Percentiles rank a stretch among this genome's conserved stretches.
These are phyloP conservation scores for Globisporangium paroecandrum DNA, from an alignment of 352 stramenopile species.

Conservation along the genomic window DNA sequence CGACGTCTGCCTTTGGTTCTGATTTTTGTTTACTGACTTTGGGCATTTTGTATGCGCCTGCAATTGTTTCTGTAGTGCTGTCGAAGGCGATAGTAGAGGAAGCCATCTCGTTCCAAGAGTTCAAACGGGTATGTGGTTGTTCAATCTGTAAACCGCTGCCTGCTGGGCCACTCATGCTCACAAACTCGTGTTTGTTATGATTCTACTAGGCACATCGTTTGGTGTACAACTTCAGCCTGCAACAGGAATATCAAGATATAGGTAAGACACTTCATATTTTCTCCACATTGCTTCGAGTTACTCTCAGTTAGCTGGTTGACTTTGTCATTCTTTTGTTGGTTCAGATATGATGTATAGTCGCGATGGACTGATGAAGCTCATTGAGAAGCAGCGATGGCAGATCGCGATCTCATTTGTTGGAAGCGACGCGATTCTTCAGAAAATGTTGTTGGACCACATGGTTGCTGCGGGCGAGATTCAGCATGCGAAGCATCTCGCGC, in stretches of 20 bases:
- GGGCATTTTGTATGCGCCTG: background rate
- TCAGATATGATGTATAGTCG: slow-evolving; percentile 58
- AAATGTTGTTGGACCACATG: slow-evolving; percentile 44
- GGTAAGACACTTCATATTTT: slow-evolving; percentile 8
- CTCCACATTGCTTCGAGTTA: background rate
- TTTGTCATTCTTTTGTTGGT: background rate
- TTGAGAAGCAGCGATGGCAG: slow-evolving; percentile 60
- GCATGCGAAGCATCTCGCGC: slow-evolving; percentile 28
- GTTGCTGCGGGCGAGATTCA: slow-evolving; percentile 31
- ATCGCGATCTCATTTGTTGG: slow-evolving; percentile 66
- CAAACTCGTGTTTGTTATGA: background rate
- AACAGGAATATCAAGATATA: slow-evolving; percentile 54
- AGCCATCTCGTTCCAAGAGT: slow-evolving; percentile 48
- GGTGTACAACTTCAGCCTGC: slow-evolving; percentile 49
- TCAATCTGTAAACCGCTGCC: too few species aligned
- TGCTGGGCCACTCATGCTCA: background rate
- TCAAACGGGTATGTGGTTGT: slow-evolving; percentile 35
- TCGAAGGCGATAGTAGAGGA: slow-evolving; percentile 45
- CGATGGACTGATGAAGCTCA: slow-evolving; percentile 52
- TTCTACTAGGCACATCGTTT: slow-evolving; percentile 48
- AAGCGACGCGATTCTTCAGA: slow-evolving; percentile 46
- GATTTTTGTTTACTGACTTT: background rate
- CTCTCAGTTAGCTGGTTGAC: background rate
- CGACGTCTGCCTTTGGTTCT: background rate
- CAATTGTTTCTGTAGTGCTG: slow-evolving; percentile 10